phyloP scores from a whole-genome alignment of 78 protist species.

The Isochrysis galbana region DNA sequence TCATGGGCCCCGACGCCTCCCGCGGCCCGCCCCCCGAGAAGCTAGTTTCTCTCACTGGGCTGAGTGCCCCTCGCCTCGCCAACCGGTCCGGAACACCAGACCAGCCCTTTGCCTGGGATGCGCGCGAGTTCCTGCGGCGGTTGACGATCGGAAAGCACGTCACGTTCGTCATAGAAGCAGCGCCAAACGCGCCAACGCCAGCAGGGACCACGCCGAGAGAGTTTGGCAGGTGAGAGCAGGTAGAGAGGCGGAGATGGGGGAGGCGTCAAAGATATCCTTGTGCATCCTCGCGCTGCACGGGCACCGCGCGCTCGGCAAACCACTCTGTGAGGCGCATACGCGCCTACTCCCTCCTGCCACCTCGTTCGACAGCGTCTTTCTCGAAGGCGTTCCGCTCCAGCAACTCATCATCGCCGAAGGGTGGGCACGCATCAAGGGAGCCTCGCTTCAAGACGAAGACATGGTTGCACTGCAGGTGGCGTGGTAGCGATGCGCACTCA shows the following conservation, averaged over 20 bases:
- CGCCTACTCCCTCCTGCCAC: too few species aligned
- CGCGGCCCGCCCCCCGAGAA: neutral
- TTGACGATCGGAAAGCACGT: constrained; percentile 40
- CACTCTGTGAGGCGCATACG: too few species aligned
- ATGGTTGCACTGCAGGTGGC: too few species aligned
- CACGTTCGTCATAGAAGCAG: neutral
- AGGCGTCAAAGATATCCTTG: too few species aligned
- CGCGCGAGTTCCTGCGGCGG: constrained; percentile 65
- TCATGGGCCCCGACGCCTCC: neutral
- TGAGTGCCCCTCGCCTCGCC: constrained; percentile 21
- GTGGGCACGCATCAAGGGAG: constrained; percentile 6
- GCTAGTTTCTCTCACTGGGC: neutral
- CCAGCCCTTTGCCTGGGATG: constrained; percentile 63
- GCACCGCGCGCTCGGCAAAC: too few species aligned
- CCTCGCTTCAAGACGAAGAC: neutral
- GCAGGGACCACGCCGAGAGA: too few species aligned
- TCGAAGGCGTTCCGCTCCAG: neutral
- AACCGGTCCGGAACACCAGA: neutral
- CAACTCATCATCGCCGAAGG: neutral
- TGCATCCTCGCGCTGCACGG: too few species aligned
- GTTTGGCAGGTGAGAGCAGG: too few species aligned
- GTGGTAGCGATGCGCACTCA: too few species aligned
- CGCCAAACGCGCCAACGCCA: too few species aligned
- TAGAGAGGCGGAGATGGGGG: too few species aligned
- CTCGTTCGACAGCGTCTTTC: neutral